Evolutionary conservation across 1,139 yeast species (phyloP).

Genomic region (Geotrichum candidum): DNA sequence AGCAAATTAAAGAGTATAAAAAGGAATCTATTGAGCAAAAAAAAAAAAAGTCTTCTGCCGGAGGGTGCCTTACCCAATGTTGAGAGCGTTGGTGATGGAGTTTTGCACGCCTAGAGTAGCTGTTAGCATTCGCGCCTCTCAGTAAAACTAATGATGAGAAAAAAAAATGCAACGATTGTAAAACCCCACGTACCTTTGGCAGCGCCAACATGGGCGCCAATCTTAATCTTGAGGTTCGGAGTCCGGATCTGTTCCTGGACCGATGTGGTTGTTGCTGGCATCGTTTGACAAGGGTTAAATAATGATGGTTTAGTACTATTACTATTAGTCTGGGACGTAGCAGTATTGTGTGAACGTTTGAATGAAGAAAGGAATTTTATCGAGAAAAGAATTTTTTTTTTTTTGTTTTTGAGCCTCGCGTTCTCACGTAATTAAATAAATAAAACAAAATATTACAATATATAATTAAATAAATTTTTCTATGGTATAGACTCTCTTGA

Average conservation of each 20-base stretch:
- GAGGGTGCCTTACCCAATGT: constrained; percentile 51
- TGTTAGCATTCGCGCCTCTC: neutral
- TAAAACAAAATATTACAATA: too few species aligned
- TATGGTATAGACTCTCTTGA: too few species aligned
- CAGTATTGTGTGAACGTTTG: neutral
- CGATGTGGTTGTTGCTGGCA: neutral
- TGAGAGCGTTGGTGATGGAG: constrained; percentile 66
- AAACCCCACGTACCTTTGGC: constrained; percentile 29
- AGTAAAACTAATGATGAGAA: neutral
- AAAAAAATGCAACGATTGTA: neutral
- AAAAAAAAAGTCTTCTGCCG: neutral
- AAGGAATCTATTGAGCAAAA: neutral
- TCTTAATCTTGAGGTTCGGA: constrained; percentile 21
- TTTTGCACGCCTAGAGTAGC: constrained; percentile 49
- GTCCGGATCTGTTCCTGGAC: constrained; percentile 9
- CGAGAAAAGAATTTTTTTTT: neutral
- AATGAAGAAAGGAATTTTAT: neutral
- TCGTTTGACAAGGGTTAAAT: neutral
- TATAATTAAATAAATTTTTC: too few species aligned
- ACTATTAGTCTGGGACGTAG: too few species aligned
- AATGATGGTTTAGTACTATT: too few species aligned
- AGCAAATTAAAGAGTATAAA: neutral
- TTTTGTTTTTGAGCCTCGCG: neutral
- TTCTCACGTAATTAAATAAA: too few species aligned
- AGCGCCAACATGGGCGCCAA: constrained; percentile 37